A percentile compares a stretch with the other conserved stretches of the same genome.
These are phyloP conservation scores for Apostasia shenzhenica DNA, from an alignment of 106 monocot species.

Conservation along the genomic window DNA sequence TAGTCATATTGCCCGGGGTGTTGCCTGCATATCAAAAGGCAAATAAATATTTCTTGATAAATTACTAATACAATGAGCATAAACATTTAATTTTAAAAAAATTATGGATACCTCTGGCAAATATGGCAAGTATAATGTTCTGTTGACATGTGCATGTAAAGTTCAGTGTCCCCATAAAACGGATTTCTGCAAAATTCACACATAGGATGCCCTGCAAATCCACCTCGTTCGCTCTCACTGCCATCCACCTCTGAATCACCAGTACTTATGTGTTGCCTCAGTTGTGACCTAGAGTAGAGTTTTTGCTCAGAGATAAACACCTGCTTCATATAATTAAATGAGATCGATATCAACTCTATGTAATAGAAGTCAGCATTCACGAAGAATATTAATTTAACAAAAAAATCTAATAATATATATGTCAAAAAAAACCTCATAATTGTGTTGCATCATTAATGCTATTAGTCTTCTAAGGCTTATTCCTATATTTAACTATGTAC, in stretches of 20 bases:
- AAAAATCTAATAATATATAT: too few relatives aligned
- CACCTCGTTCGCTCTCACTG: slow-evolving; percentile 76
- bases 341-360: slow-evolving; percentile 4
- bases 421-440: too few relatives aligned
- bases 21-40: slow-evolving; percentile 45
- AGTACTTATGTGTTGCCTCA: slow-evolving; percentile 62
- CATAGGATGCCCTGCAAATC: slow-evolving; percentile 90
- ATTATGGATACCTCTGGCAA: slow-evolving; percentile 68
- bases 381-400: too few relatives aligned
- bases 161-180: slow-evolving; percentile 98
- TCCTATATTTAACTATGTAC: too few relatives aligned
- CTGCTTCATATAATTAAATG: slow-evolving; percentile 17
- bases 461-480: too few relatives aligned
- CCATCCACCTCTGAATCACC: slow-evolving; percentile 98
- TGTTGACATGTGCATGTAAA: slow-evolving; percentile 83
- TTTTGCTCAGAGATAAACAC: slow-evolving; percentile 97
- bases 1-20: slow-evolving; percentile 93
- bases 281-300: slow-evolving; percentile 78
- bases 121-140: slow-evolving; percentile 96
- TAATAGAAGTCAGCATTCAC: not conserved
- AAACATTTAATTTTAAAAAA: not conserved
- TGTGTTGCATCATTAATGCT: too few relatives aligned
- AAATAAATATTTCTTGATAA: not conserved
- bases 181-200: slow-evolving; percentile 84
- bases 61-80: not conserved